These are phyloP conservation scores for Tephrocybe sp. DNA, from an alignment of 768 basidiomycete genomes.

Conservation along the genomic window DNA sequence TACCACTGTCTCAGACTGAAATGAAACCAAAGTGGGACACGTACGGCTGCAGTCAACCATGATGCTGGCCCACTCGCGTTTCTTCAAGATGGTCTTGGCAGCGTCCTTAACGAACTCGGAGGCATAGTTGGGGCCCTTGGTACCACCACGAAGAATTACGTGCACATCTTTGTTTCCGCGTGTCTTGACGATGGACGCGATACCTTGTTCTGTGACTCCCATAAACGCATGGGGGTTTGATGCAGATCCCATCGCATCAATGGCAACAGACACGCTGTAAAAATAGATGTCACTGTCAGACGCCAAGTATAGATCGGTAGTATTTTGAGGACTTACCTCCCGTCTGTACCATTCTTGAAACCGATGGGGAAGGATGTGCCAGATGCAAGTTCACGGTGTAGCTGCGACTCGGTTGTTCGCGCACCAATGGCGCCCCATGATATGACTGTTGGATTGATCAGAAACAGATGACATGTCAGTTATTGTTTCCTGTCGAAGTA, in stretches of 20 bases:
- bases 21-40: constrained; percentile 21
- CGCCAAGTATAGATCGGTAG: neutral
- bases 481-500: neutral
- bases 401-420: constrained; percentile 94
- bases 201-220: constrained; percentile 84
- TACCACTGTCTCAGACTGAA: neutral
- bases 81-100: constrained; percentile 63
- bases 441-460: constrained; percentile 43
- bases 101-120: constrained; percentile 71
- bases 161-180: constrained; percentile 86
- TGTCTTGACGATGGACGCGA: constrained; percentile 95
- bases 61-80: constrained; percentile 61
- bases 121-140: constrained; percentile 87
- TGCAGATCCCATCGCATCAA: constrained; percentile 94
- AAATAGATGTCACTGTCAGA: neutral
- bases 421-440: constrained; percentile 98
- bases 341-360: constrained; percentile 99
- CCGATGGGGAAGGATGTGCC: constrained; percentile 98
- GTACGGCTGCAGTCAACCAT: constrained; percentile 88
- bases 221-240: constrained; percentile 96
- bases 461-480: constrained; percentile 1
- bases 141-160: constrained; percentile 93
- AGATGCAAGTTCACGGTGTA: constrained; percentile 94
- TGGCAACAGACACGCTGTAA: constrained; percentile 78
- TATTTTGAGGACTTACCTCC: constrained; percentile 45